Base-by-base conservation (phyloP, 2,329 filamentous ascomycete genomes). In the Aspergillus sp. region DNA sequence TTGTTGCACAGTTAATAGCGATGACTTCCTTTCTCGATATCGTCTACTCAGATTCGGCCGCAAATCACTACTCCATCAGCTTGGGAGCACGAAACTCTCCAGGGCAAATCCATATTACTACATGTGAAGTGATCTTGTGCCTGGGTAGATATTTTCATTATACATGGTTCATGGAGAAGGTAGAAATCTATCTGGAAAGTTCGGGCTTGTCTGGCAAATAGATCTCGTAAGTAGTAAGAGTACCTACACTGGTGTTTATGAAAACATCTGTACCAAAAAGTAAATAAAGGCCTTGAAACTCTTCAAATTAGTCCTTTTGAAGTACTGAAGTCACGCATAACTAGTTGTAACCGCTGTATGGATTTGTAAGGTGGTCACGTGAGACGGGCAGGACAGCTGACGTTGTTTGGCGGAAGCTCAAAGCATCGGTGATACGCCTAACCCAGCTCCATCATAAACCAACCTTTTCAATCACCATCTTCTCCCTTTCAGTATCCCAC, bases 11-110 rank as follows among this genome's bases (percentile, higher is more conserved):
- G 90, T 91, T 64, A 90, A 89, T 64, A 85, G 86, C 35, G 91
- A 96, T 65, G 91, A 96, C 72, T 96, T 88, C 64, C 79, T 90
- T 60, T 93, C 90, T 15, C 83, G 88, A 58, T 91, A 87, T 79
- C 83, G 88, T 61, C 86, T 89, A 66, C 88, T 88, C 3, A 92
- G 90, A 69, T 86, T 84, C 55, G 75, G 76, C 45, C 70, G 74
- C 59, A 66, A 9, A 64, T 75, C 12, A 58, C 77, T 56, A 57
- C 27, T 31, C 9, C 27, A 69, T 15, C 65, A 68, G 19, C 62
- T 77, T 48, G 72, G 73, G 23, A 71, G 65, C 39, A 47, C 27
- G 23, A 39, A 19, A 5, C 9, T 2, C 11, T 3, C 14, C 14
- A 8, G 1, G 2, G 40, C 23, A 3, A 65, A 67, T 41, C 65